Conservation (phyloP, 495 filamentous ascomycete species). For the Daldinia loculata region DNA sequence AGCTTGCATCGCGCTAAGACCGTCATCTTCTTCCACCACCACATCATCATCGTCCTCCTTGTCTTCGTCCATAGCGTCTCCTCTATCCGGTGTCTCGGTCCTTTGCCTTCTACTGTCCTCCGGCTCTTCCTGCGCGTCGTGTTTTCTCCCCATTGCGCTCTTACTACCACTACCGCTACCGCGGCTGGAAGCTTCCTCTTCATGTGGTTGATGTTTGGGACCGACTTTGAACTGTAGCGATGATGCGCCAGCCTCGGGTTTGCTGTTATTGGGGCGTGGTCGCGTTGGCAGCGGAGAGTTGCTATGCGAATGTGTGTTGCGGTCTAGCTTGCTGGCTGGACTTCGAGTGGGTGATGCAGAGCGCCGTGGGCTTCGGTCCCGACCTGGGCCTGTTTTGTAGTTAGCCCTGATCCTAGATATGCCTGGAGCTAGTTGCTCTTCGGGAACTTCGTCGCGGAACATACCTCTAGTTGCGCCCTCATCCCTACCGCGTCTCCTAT, state of each 20-base stretch:
- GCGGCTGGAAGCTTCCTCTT: constrained; percentile 41
- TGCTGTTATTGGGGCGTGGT: constrained; percentile 34
- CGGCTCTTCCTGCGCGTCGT: constrained; percentile 17
- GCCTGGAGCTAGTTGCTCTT: constrained; percentile 45
- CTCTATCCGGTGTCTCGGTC: constrained; percentile 44
- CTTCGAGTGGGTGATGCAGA: constrained; percentile 34
- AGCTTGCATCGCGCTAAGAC: constrained; percentile 75
- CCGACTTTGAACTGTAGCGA: constrained; percentile 51
- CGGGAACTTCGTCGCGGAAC: constrained; percentile 22
- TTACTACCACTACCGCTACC: constrained; percentile 49
- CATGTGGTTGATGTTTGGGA: constrained; percentile 27
- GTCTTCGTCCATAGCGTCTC: constrained; percentile 58
- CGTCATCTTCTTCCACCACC: constrained; percentile 66
- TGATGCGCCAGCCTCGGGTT: constrained; percentile 26
- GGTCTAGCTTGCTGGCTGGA: constrained; percentile 27
- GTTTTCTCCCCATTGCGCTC: constrained; percentile 34
- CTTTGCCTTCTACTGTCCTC: constrained; percentile 39
- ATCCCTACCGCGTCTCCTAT: constrained; percentile 50
- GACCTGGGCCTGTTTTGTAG: constrained; percentile 12
- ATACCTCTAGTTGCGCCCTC: constrained; percentile 39
- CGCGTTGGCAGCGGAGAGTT: constrained; percentile 45
- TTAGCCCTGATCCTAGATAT: constrained; percentile 19
- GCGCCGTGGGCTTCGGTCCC: constrained; percentile 32
- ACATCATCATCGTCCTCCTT: constrained; percentile 57
- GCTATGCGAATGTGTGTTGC: constrained; percentile 29